Percentiles rank a stretch among this genome's conserved stretches.
phyloP scores from a whole-genome alignment of 2,329 filamentous ascomycete species.

The Ophiostoma ulmi region DNA sequence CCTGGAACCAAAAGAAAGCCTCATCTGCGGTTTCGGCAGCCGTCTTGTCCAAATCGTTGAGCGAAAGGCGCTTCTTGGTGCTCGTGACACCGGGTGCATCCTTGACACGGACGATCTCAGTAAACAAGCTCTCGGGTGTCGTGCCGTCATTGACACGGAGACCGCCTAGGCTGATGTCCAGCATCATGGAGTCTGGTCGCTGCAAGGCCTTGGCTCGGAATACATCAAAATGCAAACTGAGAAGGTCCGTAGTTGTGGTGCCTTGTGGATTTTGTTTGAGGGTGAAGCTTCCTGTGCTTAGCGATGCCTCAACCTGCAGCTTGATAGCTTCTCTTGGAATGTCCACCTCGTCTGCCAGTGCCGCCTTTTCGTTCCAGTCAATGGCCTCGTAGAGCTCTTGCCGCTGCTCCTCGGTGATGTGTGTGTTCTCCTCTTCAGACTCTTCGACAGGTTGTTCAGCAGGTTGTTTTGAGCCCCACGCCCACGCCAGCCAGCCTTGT shows the following conservation, averaged over 20 bases:
- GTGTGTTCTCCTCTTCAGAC: conserved; percentile 67
- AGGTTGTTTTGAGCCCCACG: conserved; percentile 73
- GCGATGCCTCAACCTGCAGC: conserved; percentile 82
- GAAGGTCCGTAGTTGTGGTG: conserved; percentile 65
- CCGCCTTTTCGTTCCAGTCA: conserved; percentile 96
- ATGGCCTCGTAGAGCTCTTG: conserved; percentile 97
- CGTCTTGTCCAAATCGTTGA: conserved; percentile 48
- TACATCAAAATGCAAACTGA: conserved; percentile 88
- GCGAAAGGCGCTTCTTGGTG: conserved; percentile 45
- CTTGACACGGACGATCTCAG: conserved; percentile 94
- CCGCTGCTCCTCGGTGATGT: conserved; percentile 91
- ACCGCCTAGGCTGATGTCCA: conserved; percentile 84
- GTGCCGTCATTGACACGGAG: conserved; percentile 94
- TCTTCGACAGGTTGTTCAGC: conserved; percentile 53
- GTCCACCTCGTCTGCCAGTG: conserved; percentile 80
- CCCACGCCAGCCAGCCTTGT: conserved; percentile 87
- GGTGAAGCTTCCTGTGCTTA: conserved; percentile 96
- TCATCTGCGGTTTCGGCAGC: conserved; percentile 49
- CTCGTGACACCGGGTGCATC: conserved; percentile 54
- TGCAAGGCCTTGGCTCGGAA: conserved; percentile 89
- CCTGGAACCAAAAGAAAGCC: conserved; percentile 84
- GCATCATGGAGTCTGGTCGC: conserved; percentile 82
- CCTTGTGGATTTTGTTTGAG: conserved; percentile 78
- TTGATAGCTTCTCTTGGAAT: conserved; percentile 87
- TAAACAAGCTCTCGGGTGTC: conserved; percentile 82